These are phyloP conservation scores for Sclerotinia spermophila DNA, from an alignment of 2,329 filamentous ascomycete genomes.

Conservation along the genomic window DNA sequence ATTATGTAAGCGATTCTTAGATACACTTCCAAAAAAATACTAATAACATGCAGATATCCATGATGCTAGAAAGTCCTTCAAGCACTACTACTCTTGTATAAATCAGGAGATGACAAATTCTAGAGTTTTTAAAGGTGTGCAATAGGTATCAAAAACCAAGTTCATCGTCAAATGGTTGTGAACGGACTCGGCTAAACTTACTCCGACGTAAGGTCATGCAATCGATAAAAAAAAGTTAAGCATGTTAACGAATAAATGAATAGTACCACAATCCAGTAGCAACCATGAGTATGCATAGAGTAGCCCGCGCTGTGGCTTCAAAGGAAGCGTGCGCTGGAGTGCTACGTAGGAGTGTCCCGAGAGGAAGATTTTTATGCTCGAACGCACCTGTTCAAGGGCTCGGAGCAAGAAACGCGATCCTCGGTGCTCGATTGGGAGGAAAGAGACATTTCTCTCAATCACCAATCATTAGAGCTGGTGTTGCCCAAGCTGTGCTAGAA, in stretches of 20 bases:
- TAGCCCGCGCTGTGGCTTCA: slow-evolving; percentile 31
- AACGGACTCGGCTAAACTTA: slow-evolving; percentile 14
- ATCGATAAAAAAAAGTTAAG: slow-evolving; percentile 24
- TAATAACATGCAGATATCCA: neutral
- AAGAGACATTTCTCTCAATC: slow-evolving; percentile 35
- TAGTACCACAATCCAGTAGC: slow-evolving; percentile 7
- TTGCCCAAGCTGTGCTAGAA: slow-evolving; percentile 36
- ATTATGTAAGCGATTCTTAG: neutral
- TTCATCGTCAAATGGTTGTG: neutral
- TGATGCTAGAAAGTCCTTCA: neutral
- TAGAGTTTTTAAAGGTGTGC: neutral
- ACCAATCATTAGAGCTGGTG: slow-evolving; percentile 28
- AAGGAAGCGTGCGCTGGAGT: slow-evolving; percentile 28
- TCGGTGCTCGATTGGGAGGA: slow-evolving; percentile 20
- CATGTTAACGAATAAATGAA: slow-evolving; percentile 13
- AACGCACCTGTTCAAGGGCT: slow-evolving; percentile 29
- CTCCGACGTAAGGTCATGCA: neutral
- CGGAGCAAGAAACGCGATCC: slow-evolving; percentile 20
- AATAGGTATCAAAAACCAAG: neutral
- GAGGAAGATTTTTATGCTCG: slow-evolving; percentile 34
- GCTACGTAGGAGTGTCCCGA: slow-evolving; percentile 26
- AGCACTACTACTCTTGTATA: neutral
- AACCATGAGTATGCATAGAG: slow-evolving; percentile 34
- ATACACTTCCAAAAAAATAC: neutral
- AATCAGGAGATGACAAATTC: too few relatives aligned